Evolutionary conservation across 306 rosid species (phyloP).

Genomic region (Malus sieversii): DNA sequence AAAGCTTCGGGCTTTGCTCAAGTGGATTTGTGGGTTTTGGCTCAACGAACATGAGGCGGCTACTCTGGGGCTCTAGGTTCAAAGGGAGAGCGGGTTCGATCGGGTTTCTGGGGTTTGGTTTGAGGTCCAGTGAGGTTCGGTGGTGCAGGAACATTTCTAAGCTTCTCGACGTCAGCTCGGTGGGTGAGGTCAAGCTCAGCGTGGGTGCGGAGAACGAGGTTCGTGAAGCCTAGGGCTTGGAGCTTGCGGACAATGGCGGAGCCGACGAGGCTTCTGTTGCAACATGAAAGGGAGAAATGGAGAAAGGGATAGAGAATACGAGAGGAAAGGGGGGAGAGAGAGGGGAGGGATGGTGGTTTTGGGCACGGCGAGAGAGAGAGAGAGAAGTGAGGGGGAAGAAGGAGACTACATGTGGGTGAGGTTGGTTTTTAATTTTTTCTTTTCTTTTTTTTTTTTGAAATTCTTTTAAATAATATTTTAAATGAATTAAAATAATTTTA

Average conservation of each 20-base stretch:
- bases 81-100: slow-evolving; percentile 8
- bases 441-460: no score
- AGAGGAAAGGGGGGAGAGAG: slow-evolving; percentile 4
- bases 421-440: no score
- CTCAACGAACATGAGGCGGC: slow-evolving; percentile 7
- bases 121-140: slow-evolving; percentile 24
- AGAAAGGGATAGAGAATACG: not conserved
- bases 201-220: slow-evolving; percentile 58
- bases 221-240: slow-evolving; percentile 53
- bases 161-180: slow-evolving; percentile 53
- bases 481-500: no score
- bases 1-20: slow-evolving; percentile 19
- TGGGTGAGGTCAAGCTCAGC: slow-evolving; percentile 74
- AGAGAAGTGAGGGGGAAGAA: no score
- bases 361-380: no score
- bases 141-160: no score
- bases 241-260: slow-evolving; percentile 82
- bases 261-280: slow-evolving; percentile 76
- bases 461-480: no score
- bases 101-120: slow-evolving; percentile 26
- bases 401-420: no score
- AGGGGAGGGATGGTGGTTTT: not conserved
- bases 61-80: not conserved
- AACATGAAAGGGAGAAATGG: not conserved
- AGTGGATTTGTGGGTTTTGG: slow-evolving; percentile 19